phyloP scores from a whole-genome alignment of 768 basidiomycete genomes.

The Lepiota brunneoincarnata region DNA sequence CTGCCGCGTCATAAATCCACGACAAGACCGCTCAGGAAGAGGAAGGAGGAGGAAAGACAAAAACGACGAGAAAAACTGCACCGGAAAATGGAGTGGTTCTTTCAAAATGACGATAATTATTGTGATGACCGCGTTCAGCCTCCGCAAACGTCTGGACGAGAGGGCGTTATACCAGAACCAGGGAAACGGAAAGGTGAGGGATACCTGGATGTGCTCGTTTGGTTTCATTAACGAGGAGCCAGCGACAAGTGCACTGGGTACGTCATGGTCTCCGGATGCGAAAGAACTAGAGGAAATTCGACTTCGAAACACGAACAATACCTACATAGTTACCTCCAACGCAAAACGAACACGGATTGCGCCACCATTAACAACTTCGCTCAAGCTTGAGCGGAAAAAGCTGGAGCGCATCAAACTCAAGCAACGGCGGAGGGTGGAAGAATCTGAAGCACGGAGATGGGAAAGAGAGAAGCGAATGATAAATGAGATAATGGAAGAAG shows the following conservation, averaged over 20 bases:
- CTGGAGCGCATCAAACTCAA: conserved; percentile 1
- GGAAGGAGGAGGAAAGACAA: conserved; percentile 30
- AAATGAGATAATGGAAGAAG: conserved; percentile 37
- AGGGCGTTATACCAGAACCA: conserved; percentile 24
- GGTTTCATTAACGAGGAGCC: background rate
- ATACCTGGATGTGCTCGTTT: background rate
- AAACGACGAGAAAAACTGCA: conserved; percentile 25
- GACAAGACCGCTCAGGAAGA: conserved; percentile 27
- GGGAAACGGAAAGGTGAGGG: conserved; percentile 49
- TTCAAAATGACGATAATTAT: background rate
- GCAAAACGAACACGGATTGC: conserved; percentile 2
- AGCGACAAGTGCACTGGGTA: conserved; percentile 1
- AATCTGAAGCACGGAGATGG: conserved; percentile 31
- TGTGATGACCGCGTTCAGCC: conserved; percentile 12
- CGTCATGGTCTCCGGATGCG: conserved; percentile 10
- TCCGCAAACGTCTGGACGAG: conserved; percentile 15
- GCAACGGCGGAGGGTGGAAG: conserved; percentile 11
- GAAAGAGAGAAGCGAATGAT: conserved; percentile 41
- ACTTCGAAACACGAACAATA: background rate
- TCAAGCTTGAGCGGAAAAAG: conserved; percentile 1
- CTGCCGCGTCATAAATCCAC: background rate
- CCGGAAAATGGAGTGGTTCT: background rate
- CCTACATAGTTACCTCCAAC: background rate
- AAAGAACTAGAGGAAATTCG: conserved; percentile 5
- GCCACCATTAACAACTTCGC: background rate